Conservation (phyloP, 2,329 filamentous ascomycete species). For the Epichloe hybrida region DNA sequence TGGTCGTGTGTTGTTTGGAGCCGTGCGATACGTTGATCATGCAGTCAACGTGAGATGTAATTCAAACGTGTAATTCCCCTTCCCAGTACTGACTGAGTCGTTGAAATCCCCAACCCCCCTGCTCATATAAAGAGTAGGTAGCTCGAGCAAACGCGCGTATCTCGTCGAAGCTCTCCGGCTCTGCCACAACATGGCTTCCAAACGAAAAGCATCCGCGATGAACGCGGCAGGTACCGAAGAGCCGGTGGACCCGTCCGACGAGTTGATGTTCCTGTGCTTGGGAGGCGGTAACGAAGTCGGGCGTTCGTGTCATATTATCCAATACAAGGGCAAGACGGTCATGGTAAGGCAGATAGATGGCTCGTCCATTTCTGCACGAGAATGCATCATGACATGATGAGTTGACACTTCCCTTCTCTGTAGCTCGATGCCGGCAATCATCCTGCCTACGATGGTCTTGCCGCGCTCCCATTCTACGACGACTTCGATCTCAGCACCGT, state of each 20-base stretch:
- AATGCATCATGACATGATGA: neutral
- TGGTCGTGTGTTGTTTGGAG: neutral
- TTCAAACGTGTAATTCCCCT: neutral
- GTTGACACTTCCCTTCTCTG: conserved; percentile 1
- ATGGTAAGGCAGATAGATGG: conserved; percentile 49
- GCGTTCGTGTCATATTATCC: conserved; percentile 90
- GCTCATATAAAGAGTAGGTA: conserved; percentile 1
- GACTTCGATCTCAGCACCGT: conserved; percentile 97
- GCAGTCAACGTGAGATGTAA: neutral
- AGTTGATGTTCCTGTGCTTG: conserved; percentile 85
- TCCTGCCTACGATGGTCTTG: conserved; percentile 87
- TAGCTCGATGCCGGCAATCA: conserved; percentile 96
- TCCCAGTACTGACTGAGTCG: neutral
- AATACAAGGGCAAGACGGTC: conserved; percentile 98
- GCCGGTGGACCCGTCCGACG: conserved; percentile 82
- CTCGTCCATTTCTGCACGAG: neutral
- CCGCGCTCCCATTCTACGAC: conserved; percentile 91
- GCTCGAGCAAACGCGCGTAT: neutral
- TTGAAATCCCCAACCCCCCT: neutral
- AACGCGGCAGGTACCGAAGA: conserved; percentile 56
- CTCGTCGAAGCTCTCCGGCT: neutral
- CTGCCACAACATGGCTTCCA: conserved; percentile 61
- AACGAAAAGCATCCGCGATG: conserved; percentile 75
- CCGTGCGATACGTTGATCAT: neutral
- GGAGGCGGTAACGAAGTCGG: conserved; percentile 96